phyloP scores from a whole-genome alignment of 2,329 filamentous ascomycete species.

The Beauveria bassiana region DNA sequence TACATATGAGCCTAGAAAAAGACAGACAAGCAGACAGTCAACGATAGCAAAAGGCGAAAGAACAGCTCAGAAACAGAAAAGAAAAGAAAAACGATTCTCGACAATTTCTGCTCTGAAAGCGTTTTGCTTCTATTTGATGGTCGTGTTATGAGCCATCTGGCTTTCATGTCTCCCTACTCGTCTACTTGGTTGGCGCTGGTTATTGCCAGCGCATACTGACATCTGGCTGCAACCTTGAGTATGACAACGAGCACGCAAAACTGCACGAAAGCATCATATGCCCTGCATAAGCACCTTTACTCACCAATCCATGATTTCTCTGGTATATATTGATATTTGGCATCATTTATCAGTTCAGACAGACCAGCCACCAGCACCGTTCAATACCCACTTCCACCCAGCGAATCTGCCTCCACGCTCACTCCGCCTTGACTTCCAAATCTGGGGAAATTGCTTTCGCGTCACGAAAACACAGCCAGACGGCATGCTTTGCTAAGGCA shows the following conservation, averaged over 20 bases:
- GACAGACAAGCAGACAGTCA: constrained; percentile 18
- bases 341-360: background rate
- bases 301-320: background rate
- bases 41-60: constrained; percentile 60
- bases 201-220: background rate
- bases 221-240: background rate
- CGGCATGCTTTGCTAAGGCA: background rate
- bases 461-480: background rate
- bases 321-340: background rate
- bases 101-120: constrained; percentile 33
- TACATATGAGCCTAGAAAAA: constrained; percentile 55
- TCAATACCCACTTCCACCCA: background rate
- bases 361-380: background rate
- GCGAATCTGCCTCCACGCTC: background rate
- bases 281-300: background rate
- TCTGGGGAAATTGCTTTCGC: background rate
- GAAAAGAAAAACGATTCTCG: constrained; percentile 27
- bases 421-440: background rate
- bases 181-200: constrained; percentile 1
- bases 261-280: background rate
- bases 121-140: constrained; percentile 10
- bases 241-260: background rate
- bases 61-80: constrained; percentile 11
- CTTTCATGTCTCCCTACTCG: constrained; percentile 32
- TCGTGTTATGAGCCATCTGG: constrained; percentile 21